phyloP scores from a whole-genome alignment of 306 rosid genomes.

The Pachyrhizus erosus region DNA sequence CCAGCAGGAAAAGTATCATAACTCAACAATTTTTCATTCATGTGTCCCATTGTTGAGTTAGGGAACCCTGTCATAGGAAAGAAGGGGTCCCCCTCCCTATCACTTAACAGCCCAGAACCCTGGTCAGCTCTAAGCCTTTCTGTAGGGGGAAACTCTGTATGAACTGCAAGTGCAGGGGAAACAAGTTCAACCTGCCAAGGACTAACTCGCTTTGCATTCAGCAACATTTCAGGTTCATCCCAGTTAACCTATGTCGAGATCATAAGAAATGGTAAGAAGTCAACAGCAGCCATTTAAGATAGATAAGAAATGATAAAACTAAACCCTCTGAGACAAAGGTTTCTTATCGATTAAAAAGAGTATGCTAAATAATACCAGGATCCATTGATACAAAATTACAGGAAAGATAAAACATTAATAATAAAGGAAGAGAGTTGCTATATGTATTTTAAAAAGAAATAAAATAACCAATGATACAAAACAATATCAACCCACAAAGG shows the following conservation, averaged over 20 bases:
- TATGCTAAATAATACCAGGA: neutral
- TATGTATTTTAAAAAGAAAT: neutral
- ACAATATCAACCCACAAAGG: neutral
- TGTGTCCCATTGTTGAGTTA: conserved; percentile 57
- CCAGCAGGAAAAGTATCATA: conserved; percentile 75
- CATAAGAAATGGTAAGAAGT: conserved; percentile 6
- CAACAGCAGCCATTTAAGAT: conserved; percentile 23
- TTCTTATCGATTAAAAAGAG: conserved; percentile 3
- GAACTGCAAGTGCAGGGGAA: conserved; percentile 49
- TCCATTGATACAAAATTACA: neutral
- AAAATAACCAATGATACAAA: neutral
- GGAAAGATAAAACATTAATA: neutral
- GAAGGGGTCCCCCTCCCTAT: conserved; percentile 57
- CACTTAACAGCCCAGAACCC: conserved; percentile 42
- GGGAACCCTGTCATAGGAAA: conserved; percentile 43
- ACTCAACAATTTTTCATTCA: conserved; percentile 59
- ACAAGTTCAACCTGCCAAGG: conserved; percentile 81
- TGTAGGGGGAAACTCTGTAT: conserved; percentile 43
- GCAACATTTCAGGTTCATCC: conserved; percentile 80
- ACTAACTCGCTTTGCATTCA: conserved; percentile 64
- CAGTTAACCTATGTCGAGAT: conserved; percentile 61
- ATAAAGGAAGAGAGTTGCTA: neutral
- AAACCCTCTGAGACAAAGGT: neutral
- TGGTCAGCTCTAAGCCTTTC: conserved; percentile 57
- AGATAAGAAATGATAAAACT: conserved; percentile 1